A percentile compares a stretch with the other conserved stretches of the same genome.
These are phyloP conservation scores for Talaromyces proteolyticus DNA, from an alignment of 495 filamentous ascomycete species.

Conservation along the genomic window DNA sequence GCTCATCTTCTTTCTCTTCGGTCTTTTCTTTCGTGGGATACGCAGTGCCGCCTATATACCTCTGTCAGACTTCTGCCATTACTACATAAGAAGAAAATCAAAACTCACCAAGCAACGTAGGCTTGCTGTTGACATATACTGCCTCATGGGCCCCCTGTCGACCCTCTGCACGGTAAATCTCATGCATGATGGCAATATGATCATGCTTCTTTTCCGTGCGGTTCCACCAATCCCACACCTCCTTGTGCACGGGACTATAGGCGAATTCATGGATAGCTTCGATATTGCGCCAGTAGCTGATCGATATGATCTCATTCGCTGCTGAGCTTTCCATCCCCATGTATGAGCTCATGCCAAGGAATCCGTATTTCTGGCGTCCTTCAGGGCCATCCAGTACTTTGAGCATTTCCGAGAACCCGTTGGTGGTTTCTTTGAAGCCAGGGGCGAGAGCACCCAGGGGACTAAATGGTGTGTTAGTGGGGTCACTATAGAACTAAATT, in stretches of 20 bases:
- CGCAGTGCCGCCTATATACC: constrained; percentile 1
- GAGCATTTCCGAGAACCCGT: constrained; percentile 21
- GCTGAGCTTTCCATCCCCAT: constrained; percentile 12
- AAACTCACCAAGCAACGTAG: constrained; percentile 16
- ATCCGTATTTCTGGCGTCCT: constrained; percentile 24
- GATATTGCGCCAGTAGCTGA: constrained; percentile 41
- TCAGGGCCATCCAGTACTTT: constrained; percentile 11
- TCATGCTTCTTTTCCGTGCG: constrained; percentile 22
- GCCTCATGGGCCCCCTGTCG: constrained; percentile 32
- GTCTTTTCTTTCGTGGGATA: background rate
- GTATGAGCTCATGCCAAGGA: constrained; percentile 16
- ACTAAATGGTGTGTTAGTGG: constrained; percentile 1
- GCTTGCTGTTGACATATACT: constrained; percentile 29
- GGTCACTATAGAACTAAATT: background rate
- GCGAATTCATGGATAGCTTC: constrained; percentile 46
- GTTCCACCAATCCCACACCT: constrained; percentile 42
- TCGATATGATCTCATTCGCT: constrained; percentile 26
- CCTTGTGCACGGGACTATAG: constrained; percentile 35
- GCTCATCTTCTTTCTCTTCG: background rate
- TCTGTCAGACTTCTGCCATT: too few relatives aligned
- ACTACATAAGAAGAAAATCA: too few relatives aligned
- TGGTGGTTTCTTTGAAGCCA: constrained; percentile 14
- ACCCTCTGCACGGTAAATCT: constrained; percentile 33
- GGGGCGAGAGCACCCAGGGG: constrained; percentile 26
- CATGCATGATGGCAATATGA: constrained; percentile 43